A percentile compares a stretch with the other conserved stretches of the same genome.
Evolutionary conservation across 257 asterid species (phyloP).

Genomic region (Penstemon davidsonii): DNA sequence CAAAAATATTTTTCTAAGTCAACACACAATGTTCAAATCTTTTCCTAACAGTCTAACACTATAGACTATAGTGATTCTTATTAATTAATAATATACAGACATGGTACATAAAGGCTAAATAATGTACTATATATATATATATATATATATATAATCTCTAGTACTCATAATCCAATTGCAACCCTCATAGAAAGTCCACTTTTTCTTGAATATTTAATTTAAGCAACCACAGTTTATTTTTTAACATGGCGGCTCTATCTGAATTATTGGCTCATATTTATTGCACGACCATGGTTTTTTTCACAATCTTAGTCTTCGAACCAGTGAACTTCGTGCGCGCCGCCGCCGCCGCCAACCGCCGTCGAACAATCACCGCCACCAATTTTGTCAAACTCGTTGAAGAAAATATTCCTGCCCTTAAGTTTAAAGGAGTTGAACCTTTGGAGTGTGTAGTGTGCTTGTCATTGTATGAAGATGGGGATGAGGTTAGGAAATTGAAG

Average conservation of each 20-base stretch:
- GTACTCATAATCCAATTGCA: too few species aligned
- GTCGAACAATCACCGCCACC: slow-evolving; percentile 42
- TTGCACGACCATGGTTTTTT: slow-evolving; percentile 40
- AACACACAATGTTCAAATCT: too few species aligned
- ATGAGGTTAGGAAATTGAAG: slow-evolving; percentile 52
- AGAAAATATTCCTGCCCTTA: slow-evolving; percentile 41
- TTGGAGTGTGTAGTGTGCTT: slow-evolving; percentile 62
- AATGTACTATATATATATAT: too few species aligned
- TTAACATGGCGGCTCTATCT: slow-evolving; percentile 45
- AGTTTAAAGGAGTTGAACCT: slow-evolving; percentile 17
- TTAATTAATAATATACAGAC: too few species aligned
- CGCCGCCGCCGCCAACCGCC: slow-evolving; percentile 32
- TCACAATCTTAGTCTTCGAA: slow-evolving; percentile 52
- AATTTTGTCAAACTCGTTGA: slow-evolving; percentile 55
- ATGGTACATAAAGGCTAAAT: too few species aligned
- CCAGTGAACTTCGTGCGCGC: slow-evolving; percentile 40
- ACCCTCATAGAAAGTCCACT: too few species aligned
- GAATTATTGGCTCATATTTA: slow-evolving; percentile 42
- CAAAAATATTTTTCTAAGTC: too few species aligned
- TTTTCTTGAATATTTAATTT: too few species aligned
- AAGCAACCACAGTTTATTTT: too few species aligned
- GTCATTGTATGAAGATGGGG: slow-evolving; percentile 53
- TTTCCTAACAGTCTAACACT: too few species aligned
- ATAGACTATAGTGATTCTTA: too few species aligned
- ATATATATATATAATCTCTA: too few species aligned